phyloP scores from a whole-genome alignment of 441 rosid species.

The Geranium incanum region DNA sequence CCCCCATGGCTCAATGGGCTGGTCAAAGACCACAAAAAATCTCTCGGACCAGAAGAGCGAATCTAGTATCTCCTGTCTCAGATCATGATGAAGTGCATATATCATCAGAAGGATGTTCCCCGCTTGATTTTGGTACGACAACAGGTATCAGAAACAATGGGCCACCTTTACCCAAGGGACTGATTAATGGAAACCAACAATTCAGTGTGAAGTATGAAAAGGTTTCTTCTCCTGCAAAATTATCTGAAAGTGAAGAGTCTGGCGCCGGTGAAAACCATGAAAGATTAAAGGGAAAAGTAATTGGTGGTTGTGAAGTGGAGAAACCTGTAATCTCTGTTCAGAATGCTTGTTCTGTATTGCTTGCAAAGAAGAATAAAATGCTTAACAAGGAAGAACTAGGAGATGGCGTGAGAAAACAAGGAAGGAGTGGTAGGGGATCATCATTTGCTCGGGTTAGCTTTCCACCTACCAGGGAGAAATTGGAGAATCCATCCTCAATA shows the following conservation, averaged over 20 bases:
- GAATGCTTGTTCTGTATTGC: conserved; percentile 45
- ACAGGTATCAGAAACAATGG: conserved; percentile 46
- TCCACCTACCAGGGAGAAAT: conserved; percentile 50
- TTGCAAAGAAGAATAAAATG: conserved; percentile 51
- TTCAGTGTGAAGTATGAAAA: conserved; percentile 57
- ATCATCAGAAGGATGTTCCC: conserved; percentile 51
- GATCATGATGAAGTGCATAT: conserved; percentile 48
- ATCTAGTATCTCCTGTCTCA: conserved; percentile 66
- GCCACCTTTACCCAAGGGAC: conserved; percentile 32
- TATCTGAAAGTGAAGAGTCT: conserved; percentile 87
- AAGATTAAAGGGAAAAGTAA: conserved; percentile 50
- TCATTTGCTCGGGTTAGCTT: conserved; percentile 42
- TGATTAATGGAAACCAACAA: conserved; percentile 41
- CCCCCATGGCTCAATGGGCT: conserved; percentile 85
- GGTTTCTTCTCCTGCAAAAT: conserved; percentile 60
- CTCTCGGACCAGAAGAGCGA: conserved; percentile 77
- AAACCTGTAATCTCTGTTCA: conserved; percentile 35
- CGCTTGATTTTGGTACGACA: conserved; percentile 56
- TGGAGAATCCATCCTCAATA: conserved; percentile 44
- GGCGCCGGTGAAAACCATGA: conserved; percentile 65
- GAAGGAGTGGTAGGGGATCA: conserved; percentile 61
- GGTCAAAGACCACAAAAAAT: conserved; percentile 88
- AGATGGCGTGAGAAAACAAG: conserved; percentile 66
- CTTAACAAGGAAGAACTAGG: conserved; percentile 51
- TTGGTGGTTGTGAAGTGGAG: conserved; percentile 44